These are phyloP conservation scores for Trebouxia sp. DNA, from an alignment of 139 green algal genomes.

Conservation along the genomic window DNA sequence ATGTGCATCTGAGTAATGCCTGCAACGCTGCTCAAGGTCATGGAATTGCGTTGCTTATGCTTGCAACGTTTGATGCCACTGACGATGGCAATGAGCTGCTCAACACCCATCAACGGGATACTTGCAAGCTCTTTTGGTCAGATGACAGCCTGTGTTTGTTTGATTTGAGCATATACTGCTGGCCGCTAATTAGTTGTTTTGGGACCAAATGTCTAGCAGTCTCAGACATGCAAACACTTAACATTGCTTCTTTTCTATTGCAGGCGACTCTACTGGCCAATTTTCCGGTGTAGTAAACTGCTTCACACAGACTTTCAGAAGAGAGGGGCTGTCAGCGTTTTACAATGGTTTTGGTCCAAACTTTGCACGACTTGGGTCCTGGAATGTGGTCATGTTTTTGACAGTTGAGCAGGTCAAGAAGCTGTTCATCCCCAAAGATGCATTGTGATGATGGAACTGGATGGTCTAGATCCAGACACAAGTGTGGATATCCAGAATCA, in stretches of 20 bases:
- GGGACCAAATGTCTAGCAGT: no score
- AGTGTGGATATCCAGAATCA: neutral
- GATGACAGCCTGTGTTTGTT: no score
- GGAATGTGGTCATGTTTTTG: slow-evolving; percentile 98
- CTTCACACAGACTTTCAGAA: slow-evolving; percentile 88
- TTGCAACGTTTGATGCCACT: no score
- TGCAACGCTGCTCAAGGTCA: no score
- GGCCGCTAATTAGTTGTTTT: no score
- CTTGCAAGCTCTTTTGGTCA: no score
- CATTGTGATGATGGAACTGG: neutral
- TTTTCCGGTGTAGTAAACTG: slow-evolving; percentile 91
- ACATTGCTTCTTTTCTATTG: neutral
- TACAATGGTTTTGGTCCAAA: slow-evolving; percentile 98
- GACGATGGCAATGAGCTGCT: no score
- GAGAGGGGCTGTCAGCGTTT: slow-evolving; percentile 89
- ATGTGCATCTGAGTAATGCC: no score
- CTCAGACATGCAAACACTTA: no score
- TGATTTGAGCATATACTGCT: no score
- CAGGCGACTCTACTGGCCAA: slow-evolving; percentile 67
- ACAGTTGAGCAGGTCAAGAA: slow-evolving; percentile 85
- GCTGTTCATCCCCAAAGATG: neutral
- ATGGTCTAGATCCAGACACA: neutral
- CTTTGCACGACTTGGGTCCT: slow-evolving; percentile 76
- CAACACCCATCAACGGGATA: no score
- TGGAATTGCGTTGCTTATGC: no score